These are phyloP conservation scores for Excoecaria cochinchinensis DNA, from an alignment of 345 rosid genomes.

Conservation along the genomic window DNA sequence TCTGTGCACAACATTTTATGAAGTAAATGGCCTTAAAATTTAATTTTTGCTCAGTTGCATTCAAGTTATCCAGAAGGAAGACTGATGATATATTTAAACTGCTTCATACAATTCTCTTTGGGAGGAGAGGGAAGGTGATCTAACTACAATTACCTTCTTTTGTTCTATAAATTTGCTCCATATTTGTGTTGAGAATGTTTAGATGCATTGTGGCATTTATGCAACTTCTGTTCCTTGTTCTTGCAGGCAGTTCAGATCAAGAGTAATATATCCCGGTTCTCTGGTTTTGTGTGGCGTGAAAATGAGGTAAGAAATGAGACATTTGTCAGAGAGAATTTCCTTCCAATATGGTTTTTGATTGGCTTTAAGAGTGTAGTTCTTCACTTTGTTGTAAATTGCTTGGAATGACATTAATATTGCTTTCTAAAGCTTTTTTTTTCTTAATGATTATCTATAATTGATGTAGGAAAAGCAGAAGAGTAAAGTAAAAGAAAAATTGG, in stretches of 20 bases:
- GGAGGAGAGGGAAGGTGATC: conserved; percentile 83
- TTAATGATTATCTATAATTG: background rate
- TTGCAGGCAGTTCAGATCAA: conserved; percentile 83
- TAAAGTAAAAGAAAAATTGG: conserved; percentile 77
- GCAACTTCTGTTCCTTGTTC: conserved; percentile 28
- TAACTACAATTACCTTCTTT: conserved; percentile 3
- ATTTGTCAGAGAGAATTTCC: background rate
- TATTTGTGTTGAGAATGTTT: background rate
- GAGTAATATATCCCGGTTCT: conserved; percentile 75
- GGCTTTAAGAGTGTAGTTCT: conserved; percentile 2
- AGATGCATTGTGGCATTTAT: conserved; percentile 8
- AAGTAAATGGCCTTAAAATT: conserved; percentile 5
- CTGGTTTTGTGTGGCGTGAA: conserved; percentile 91
- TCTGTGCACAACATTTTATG: background rate
- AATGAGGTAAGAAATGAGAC: conserved; percentile 57
- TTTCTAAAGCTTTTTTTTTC: background rate
- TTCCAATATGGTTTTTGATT: background rate
- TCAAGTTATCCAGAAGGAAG: conserved; percentile 76
- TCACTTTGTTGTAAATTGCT: background rate
- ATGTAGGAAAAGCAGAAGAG: conserved; percentile 76
- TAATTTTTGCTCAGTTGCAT: conserved; percentile 61
- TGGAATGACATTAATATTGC: conserved; percentile 9
- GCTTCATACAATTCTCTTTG: conserved; percentile 73
- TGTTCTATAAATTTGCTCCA: conserved; percentile 1
- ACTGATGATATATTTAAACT: conserved; percentile 66